These are phyloP conservation scores for Lophiotrema nucula DNA, from an alignment of 495 filamentous ascomycete genomes.

Conservation along the genomic window DNA sequence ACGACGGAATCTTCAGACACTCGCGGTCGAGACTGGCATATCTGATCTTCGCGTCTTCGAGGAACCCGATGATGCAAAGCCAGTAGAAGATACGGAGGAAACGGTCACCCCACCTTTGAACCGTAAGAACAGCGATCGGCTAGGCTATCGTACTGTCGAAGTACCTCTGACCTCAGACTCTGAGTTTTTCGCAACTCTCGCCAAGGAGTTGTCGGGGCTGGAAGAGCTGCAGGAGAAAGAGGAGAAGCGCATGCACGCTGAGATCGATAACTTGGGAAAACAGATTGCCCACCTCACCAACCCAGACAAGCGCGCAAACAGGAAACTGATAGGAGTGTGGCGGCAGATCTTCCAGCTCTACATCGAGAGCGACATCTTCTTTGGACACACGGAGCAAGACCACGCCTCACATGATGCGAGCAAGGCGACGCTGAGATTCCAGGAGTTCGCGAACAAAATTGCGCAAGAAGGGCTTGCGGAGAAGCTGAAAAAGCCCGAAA, in stretches of 20 bases:
- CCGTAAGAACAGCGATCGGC: background rate
- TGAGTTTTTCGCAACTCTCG: conserved; percentile 67
- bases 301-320: conserved; percentile 53
- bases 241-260: conserved; percentile 50
- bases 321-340: conserved; percentile 68
- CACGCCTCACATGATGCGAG: conserved; percentile 56
- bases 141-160: conserved; percentile 49
- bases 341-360: conserved; percentile 72
- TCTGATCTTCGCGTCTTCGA: conserved; percentile 32
- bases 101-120: background rate
- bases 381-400: conserved; percentile 62
- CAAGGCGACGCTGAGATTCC: conserved; percentile 47
- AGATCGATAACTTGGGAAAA: conserved; percentile 56
- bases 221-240: conserved; percentile 60
- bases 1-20: conserved; percentile 50
- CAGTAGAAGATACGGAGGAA: background rate
- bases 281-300: conserved; percentile 57
- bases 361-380: conserved; percentile 67
- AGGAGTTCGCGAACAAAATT: conserved; percentile 35
- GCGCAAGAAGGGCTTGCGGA: conserved; percentile 49
- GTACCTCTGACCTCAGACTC: conserved; percentile 65
- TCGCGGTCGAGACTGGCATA: conserved; percentile 40
- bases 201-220: conserved; percentile 59
- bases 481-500: conserved; percentile 59
- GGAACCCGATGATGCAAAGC: conserved; percentile 13